Evolutionary conservation across 805 yeast species (phyloP).

Genomic region (Metschnikowia henanensis): DNA sequence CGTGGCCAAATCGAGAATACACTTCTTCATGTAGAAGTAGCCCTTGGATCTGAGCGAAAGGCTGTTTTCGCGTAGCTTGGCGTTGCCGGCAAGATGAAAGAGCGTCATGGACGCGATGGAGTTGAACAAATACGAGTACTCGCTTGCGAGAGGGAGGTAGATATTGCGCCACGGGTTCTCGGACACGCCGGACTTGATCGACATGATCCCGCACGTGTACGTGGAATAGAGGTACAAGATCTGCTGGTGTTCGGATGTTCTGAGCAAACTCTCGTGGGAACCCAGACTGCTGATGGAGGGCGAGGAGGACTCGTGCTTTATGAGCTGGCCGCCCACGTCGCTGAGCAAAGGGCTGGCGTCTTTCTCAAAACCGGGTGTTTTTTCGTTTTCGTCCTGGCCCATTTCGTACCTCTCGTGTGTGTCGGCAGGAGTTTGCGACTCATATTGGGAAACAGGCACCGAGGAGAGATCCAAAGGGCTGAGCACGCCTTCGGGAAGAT

Average conservation of each 20-base stretch:
- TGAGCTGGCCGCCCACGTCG: constrained; percentile 12
- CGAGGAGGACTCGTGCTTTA: constrained; percentile 10
- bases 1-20: constrained; percentile 58
- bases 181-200: constrained; percentile 60
- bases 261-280: constrained; percentile 17
- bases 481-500: constrained; percentile 17
- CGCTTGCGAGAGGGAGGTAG: constrained; percentile 55
- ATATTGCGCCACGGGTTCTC: constrained; percentile 70
- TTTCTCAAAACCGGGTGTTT: background rate
- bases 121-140: constrained; percentile 56
- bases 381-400: background rate
- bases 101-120: constrained; percentile 68
- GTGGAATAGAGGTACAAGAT: constrained; percentile 34
- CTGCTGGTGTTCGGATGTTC: constrained; percentile 36
- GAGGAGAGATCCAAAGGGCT: constrained; percentile 25
- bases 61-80: constrained; percentile 43
- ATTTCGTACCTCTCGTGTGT: background rate
- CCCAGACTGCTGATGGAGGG: constrained; percentile 10
- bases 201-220: constrained; percentile 49
- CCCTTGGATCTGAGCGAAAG: constrained; percentile 49
- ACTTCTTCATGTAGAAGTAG: constrained; percentile 55
- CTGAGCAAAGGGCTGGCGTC: constrained; percentile 3
- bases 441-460: constrained; percentile 1
- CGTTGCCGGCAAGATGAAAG: constrained; percentile 49
- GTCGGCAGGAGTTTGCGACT: background rate